Percentiles rank a stretch among this genome's conserved stretches.
These are phyloP conservation scores for Clitocybe nebularis DNA, from an alignment of 1,284 basidiomycete species.

Conservation along the genomic window DNA sequence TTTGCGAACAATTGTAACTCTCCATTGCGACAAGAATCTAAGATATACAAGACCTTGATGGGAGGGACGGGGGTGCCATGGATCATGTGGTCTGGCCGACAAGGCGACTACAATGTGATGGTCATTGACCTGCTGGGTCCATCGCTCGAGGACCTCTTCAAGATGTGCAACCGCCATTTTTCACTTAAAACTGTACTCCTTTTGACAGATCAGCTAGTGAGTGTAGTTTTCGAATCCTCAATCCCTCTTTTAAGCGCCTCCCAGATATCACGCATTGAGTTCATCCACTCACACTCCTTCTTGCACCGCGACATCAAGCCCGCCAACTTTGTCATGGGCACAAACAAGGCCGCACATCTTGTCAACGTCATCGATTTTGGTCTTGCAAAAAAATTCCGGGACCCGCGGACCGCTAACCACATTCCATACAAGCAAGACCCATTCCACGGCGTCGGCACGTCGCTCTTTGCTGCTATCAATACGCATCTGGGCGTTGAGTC, in stretches of 20 bases:
- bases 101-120: conserved; percentile 97
- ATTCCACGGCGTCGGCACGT: conserved; percentile 88
- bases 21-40: conserved; percentile 89
- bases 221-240: conserved; percentile 27
- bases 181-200: conserved; percentile 90
- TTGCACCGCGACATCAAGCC: conserved; percentile 97
- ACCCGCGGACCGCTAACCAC: conserved; percentile 82
- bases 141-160: conserved; percentile 92
- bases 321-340: conserved; percentile 88
- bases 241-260: conserved; percentile 1
- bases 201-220: conserved; percentile 87
- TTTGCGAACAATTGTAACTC: conserved; percentile 37
- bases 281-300: conserved; percentile 68
- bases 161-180: conserved; percentile 92
- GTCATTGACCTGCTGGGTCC: conserved; percentile 94
- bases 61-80: conserved; percentile 93
- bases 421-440: conserved; percentile 91
- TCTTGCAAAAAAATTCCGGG: conserved; percentile 92
- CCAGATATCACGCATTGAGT: conserved; percentile 74
- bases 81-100: conserved; percentile 92
- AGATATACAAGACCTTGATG: conserved; percentile 90
- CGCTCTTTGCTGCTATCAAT: conserved; percentile 92
- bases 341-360: conserved; percentile 48
- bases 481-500: conserved; percentile 92
- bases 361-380: conserved; percentile 96